These are phyloP conservation scores for Choanephora cucurbitarum DNA, from an alignment of 371 early-diverging fungal genomes.

Conservation along the genomic window DNA sequence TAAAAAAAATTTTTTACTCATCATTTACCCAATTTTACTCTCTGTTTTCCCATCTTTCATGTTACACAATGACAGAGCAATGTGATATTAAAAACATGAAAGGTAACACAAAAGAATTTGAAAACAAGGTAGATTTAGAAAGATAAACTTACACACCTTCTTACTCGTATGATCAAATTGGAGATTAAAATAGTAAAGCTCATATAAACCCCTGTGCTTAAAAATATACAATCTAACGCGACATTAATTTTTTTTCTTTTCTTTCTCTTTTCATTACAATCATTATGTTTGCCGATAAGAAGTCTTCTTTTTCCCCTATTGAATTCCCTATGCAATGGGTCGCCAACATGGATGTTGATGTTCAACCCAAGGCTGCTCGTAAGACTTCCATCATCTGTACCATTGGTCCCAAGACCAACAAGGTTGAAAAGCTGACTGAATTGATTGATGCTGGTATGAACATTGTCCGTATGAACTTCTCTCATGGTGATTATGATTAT, in stretches of 20 bases:
- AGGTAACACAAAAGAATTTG: neutral
- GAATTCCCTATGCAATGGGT: conserved; percentile 71
- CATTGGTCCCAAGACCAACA: conserved; percentile 81
- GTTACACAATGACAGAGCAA: conserved; percentile 8
- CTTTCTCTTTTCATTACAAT: conserved; percentile 8
- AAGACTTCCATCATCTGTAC: conserved; percentile 87
- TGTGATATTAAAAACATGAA: neutral
- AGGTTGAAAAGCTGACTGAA: conserved; percentile 78
- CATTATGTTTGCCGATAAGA: conserved; percentile 26
- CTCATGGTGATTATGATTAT: conserved; percentile 92
- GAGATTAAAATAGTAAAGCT: conserved; percentile 23
- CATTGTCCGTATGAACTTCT: conserved; percentile 94
- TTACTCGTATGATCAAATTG: conserved; percentile 13
- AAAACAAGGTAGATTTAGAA: conserved; percentile 1
- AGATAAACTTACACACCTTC: conserved; percentile 4
- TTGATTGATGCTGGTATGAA: conserved; percentile 92
- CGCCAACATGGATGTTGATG: conserved; percentile 65
- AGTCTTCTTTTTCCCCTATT: conserved; percentile 10
- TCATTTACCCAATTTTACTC: conserved; percentile 14
- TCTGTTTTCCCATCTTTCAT: conserved; percentile 9
- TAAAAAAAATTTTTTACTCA: neutral
- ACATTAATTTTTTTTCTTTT: conserved; percentile 1
- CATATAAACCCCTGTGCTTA: conserved; percentile 23
- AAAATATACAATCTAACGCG: neutral
- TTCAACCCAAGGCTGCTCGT: conserved; percentile 63